Evolutionary conservation across 768 basidiomycete species (phyloP).

Genomic region (Hemileccinum impolitum): DNA sequence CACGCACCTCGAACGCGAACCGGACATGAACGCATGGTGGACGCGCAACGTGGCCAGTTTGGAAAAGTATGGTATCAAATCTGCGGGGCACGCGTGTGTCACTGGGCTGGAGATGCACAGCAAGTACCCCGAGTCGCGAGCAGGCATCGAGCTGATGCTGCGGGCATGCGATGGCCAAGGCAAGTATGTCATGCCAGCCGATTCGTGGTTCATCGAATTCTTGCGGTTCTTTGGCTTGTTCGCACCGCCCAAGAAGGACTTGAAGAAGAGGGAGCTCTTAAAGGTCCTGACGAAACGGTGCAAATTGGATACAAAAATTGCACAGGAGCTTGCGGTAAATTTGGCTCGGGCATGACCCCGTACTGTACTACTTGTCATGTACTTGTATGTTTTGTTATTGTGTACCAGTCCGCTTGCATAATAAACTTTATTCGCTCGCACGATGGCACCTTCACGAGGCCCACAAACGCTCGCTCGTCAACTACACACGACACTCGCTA

Average conservation of each 20-base stretch:
- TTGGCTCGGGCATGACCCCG: slow-evolving; percentile 1
- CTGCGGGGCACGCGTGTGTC: slow-evolving; percentile 31
- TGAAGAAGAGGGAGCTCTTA: slow-evolving; percentile 15
- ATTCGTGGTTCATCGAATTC: slow-evolving; percentile 24
- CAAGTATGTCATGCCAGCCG: slow-evolving; percentile 20
- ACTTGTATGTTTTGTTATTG: too few species aligned
- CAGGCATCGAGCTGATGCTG: slow-evolving; percentile 15
- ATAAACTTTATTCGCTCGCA: too few species aligned
- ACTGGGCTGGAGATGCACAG: slow-evolving; percentile 20
- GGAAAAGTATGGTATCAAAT: slow-evolving; percentile 17
- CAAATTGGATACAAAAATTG: slow-evolving; percentile 16
- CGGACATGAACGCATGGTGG: slow-evolving; percentile 35
- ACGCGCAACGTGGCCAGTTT: slow-evolving; percentile 20
- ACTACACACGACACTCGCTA: slow-evolving; percentile 58
- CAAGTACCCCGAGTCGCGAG: slow-evolving; percentile 19
- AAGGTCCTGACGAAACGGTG: slow-evolving; percentile 25
- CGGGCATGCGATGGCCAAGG: slow-evolving; percentile 11
- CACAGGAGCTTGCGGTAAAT: slow-evolving; percentile 13
- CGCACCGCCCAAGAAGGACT: slow-evolving; percentile 11
- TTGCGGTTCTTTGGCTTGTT: slow-evolving; percentile 17
- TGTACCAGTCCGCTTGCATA: too few species aligned
- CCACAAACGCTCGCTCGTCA: slow-evolving; percentile 52
- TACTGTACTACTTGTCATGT: too few species aligned
- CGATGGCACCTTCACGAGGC: slow-evolving; percentile 55
- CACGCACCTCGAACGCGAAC: slow-evolving; percentile 38